Evolutionary conservation across 257 asterid genomes (phyloP).

Genomic region (Penstemon newberryi): DNA sequence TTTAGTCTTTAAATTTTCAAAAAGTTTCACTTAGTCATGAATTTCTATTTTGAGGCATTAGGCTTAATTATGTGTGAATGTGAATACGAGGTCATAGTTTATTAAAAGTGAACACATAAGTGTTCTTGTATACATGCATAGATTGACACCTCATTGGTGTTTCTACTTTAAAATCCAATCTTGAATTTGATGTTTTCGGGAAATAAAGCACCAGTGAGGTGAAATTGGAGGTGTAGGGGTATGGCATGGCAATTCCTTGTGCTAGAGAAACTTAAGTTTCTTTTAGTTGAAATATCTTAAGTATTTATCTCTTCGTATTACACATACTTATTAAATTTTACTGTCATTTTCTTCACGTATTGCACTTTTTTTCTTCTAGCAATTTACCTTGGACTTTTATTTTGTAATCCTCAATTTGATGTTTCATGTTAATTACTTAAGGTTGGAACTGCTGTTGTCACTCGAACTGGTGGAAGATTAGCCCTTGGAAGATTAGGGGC

Average conservation of each 20-base stretch:
- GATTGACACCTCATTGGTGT: background rate
- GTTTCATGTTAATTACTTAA: conserved; percentile 27
- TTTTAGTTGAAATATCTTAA: conserved; percentile 3
- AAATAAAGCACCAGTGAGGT: background rate
- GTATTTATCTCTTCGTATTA: no score
- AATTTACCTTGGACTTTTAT: background rate
- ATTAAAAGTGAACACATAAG: background rate
- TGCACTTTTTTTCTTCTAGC: background rate
- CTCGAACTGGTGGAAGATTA: conserved; percentile 73
- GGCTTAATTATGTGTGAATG: background rate
- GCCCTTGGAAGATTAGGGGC: conserved; percentile 97
- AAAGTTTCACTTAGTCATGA: background rate
- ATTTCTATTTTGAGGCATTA: background rate
- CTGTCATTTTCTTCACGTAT: conserved; percentile 4
- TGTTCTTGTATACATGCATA: background rate
- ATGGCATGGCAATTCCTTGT: background rate
- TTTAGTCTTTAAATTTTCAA: background rate
- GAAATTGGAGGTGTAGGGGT: background rate
- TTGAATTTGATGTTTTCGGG: background rate
- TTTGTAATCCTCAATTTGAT: conserved; percentile 9
- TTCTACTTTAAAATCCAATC: background rate
- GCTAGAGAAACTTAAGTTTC: background rate
- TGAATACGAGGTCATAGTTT: background rate
- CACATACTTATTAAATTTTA: background rate
- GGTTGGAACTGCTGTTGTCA: conserved; percentile 93